Evolutionary conservation across 2,329 filamentous ascomycete species (phyloP), one percentile per base, ranked within the genome.

Genomic region (Aspergillus sp.): DNA sequence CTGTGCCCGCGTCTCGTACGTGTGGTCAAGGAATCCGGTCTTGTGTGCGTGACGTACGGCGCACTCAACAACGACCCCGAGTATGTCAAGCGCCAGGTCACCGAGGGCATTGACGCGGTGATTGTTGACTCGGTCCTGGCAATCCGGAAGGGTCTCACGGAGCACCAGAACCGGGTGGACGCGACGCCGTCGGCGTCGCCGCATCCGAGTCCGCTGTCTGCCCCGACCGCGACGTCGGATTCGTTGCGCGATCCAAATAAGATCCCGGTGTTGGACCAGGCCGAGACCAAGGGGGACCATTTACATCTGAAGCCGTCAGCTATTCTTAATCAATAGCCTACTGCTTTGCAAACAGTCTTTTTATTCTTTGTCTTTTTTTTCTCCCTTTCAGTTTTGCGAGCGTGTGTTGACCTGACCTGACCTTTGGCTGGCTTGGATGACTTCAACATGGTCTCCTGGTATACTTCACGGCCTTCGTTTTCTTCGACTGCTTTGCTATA

Each of bases 31-130:
- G 89, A 95, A 68, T 88, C 83, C 43, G 91, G 91, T 4, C 69
- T 98, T 50, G 88, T 98, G 2, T 98, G 93, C 63, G 89, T 97
- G 46, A 94, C 86, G 54, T 98, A 98, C 61, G 93, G 93, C n/a
- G 73, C 77, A 8, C 68, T 88, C 60, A 98, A 98, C 64, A 98
- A 98, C 52, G 84, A 96, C 44, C 80, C 87, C 0, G 74, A 79
- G 19, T 85, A 94, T 68, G 90, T 95, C 33, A 83, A 91, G 76
- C 73, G 85, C 52, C 93, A 98, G 82, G 88, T 94, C 7, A 86
- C 88, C 46, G 88, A 96, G 68, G 91, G 93, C 42, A 96, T 98
- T 51, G 93, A 98, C 63, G 93, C 93, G 1, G 91, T 98, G 45
- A 98, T 98, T 61, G 93, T 97, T 9, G 93, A 98, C 64, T 93